Percentiles rank a stretch among this genome's conserved stretches.
phyloP scores from a whole-genome alignment of 805 yeast genomes.

The Suhomyces tanzawaensis region DNA sequence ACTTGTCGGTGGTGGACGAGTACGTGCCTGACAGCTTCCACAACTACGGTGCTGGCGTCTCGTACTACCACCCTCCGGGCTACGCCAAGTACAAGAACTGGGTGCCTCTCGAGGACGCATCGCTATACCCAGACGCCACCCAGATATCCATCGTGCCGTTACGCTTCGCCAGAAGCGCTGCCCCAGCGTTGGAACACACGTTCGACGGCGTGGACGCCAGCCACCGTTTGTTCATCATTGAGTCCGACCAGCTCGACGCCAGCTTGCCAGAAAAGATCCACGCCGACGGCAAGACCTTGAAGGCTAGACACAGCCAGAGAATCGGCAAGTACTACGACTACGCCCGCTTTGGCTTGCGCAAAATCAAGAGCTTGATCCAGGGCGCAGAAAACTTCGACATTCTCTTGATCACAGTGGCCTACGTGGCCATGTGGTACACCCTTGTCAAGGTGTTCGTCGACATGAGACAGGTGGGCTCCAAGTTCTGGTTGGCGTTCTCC shows the following conservation, averaged over 20 bases:
- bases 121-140: conserved; percentile 41
- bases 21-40: conserved; percentile 51
- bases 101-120: conserved; percentile 45
- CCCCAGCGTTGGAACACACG: conserved; percentile 43
- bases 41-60: conserved; percentile 22
- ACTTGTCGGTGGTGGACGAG: conserved; percentile 70
- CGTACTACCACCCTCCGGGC: conserved; percentile 39
- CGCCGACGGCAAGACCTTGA: conserved; percentile 56
- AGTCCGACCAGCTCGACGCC: conserved; percentile 24
- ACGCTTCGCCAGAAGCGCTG: conserved; percentile 47
- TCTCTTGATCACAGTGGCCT: conserved; percentile 73
- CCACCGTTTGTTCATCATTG: conserved; percentile 42
- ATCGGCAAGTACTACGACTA: conserved; percentile 57
- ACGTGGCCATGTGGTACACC: conserved; percentile 84
- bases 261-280: conserved; percentile 25
- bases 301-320: conserved; percentile 55
- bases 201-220: conserved; percentile 39
- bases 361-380: conserved; percentile 45
- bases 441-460: conserved; percentile 70
- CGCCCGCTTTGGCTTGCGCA: conserved; percentile 37
- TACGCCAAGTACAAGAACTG: conserved; percentile 41
- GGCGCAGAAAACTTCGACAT: conserved; percentile 88
- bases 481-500: conserved; percentile 81
- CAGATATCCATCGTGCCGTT: conserved; percentile 55
- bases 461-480: conserved; percentile 77